Conservation (phyloP, 768 basidiomycete species). For the Scleroderma bovista region DNA sequence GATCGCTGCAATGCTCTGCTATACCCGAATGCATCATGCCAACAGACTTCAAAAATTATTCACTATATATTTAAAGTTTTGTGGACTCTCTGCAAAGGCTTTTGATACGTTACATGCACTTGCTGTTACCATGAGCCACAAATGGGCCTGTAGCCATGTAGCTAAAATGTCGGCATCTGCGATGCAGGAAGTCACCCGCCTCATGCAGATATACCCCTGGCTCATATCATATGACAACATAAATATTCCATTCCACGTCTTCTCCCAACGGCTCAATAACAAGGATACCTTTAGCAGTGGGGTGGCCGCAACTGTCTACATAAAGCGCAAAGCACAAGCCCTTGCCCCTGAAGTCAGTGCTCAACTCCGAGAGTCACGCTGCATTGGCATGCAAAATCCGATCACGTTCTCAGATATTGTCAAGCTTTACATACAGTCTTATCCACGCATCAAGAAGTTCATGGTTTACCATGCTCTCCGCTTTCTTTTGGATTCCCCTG, state of each 20-base stretch:
- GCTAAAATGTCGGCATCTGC: background rate
- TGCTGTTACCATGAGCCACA: background rate
- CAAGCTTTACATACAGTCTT: constrained; percentile 8
- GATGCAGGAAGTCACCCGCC: background rate
- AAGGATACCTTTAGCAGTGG: constrained; percentile 32
- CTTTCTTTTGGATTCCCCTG: constrained; percentile 22
- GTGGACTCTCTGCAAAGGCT: background rate
- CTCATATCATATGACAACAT: background rate
- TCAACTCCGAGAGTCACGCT: constrained; percentile 14
- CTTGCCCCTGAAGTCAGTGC: constrained; percentile 14
- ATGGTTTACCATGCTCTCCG: constrained; percentile 17
- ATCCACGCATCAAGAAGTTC: background rate
- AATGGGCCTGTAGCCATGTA: background rate
- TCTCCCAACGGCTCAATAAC: constrained; percentile 34
- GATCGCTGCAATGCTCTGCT: background rate
- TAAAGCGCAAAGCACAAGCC: constrained; percentile 19
- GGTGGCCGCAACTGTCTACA: constrained; percentile 29
- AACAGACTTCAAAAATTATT: background rate
- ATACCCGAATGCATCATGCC: background rate
- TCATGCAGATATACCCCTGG: background rate
- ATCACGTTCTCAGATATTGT: constrained; percentile 20
- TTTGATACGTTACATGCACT: background rate
- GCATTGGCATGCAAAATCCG: constrained; percentile 17
- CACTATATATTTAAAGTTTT: background rate
- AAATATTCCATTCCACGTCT: constrained; percentile 30